Base-by-base conservation (phyloP, 805 yeast genomes). In the Saturnispora saitoi region DNA sequence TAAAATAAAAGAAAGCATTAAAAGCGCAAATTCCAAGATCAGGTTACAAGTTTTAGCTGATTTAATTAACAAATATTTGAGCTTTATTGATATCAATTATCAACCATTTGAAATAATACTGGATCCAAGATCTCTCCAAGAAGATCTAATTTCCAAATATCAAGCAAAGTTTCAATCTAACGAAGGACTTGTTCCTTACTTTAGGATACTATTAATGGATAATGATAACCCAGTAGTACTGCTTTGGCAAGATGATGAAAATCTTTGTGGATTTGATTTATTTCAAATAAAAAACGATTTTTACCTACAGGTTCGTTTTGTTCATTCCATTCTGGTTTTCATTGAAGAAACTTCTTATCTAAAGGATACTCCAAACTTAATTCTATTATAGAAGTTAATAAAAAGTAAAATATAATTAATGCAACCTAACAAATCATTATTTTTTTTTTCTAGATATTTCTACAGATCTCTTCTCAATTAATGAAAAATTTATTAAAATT, bases 201-300 rank as follows among this genome's bases (percentile, higher is more conserved):
- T 48, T 38, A 50, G 49, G 2, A 39, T 57, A 3, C 54, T 54
- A 28, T 15, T 57, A 4, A 42, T 51, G n/a, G 57, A 55, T 9
- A n/a, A n/a, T 1, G 3, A 20, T 1, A 26, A 48, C 11, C 53
- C 55, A 0, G 40, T 42, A 9, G 20, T 57, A 2, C 26, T 58
- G 6, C 45, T 58, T 3, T 58, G 61, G 61, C 34, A 49, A 39
- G 52, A 53, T 20, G 37, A 50, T 10, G 51, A 47, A 5, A 57
- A 53, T 28, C 22, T 58, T 1, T 51, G 56, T 15, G 44, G 50
- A 1, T 58, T 57, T 29, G 49, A 54, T 15, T 7, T 56, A 2
- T 12, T 14, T 7, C 22, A 30, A 20, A 19, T 26, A 12, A 12
- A 19, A 6, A 28, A 19, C 3, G 38, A 41, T 3, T 22, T 47